Conservation (phyloP, 441 rosid species). For the Erodium trifolium region DNA sequence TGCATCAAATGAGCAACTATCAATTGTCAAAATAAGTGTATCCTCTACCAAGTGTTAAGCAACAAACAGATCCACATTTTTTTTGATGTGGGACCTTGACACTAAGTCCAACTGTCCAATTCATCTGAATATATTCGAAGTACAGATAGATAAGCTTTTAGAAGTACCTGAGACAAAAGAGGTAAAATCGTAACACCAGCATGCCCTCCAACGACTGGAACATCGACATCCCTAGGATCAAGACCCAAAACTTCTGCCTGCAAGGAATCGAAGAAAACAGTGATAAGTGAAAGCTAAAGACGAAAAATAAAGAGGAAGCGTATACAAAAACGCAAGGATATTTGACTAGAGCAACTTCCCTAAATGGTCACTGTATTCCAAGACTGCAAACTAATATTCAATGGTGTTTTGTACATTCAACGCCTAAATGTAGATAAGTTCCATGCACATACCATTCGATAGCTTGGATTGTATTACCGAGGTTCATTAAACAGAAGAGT, state of each 20-base stretch:
- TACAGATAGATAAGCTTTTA: background rate
- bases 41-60: background rate
- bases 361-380: no score
- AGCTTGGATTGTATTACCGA: no score
- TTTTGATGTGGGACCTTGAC: no score
- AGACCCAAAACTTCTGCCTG: constrained; percentile 71
- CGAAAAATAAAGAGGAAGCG: no score
- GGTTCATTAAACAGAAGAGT: background rate
- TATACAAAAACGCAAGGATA: no score
- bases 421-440: no score
- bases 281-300: no score
- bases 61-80: no score
- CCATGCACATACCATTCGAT: no score
- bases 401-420: no score
- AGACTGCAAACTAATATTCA: no score
- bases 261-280: background rate
- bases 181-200: constrained; percentile 86
- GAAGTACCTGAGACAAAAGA: constrained; percentile 53
- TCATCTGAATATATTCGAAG: background rate
- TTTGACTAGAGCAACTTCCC: no score
- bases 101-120: background rate
- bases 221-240: constrained; percentile 66
- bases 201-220: constrained; percentile 88
- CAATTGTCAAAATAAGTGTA: background rate
- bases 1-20: constrained; percentile 14